These are phyloP conservation scores for Metschnikowia baotianmanensis DNA, from an alignment of 805 yeast species.

Conservation along the genomic window DNA sequence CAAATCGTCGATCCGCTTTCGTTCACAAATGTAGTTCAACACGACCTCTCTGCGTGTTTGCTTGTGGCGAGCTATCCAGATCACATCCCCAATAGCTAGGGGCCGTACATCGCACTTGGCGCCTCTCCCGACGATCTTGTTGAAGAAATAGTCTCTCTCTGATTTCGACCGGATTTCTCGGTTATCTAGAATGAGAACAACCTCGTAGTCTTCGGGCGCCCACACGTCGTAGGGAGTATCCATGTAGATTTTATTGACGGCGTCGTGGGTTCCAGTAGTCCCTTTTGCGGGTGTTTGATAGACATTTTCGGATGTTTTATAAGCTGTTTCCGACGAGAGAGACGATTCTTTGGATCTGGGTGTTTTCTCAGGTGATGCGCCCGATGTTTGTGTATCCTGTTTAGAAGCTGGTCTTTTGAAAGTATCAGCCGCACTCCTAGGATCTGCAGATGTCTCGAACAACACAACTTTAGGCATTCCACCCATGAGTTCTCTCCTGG, in stretches of 20 bases:
- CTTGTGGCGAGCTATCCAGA: conserved; percentile 81
- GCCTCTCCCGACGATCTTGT: conserved; percentile 48
- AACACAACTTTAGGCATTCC: too few species aligned
- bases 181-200: conserved; percentile 69
- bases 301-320: too few species aligned
- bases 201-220: conserved; percentile 57
- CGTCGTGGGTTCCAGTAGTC: too few species aligned
- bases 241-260: conserved; percentile 18
- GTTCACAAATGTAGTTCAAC: conserved; percentile 79
- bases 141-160: conserved; percentile 70
- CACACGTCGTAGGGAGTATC: conserved; percentile 49
- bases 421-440: too few species aligned
- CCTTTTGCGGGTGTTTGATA: too few species aligned
- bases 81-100: conserved; percentile 79
- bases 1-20: conserved; percentile 87
- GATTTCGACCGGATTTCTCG: conserved; percentile 71
- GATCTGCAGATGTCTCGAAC: too few species aligned
- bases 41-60: conserved; percentile 60
- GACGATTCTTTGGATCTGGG: too few species aligned
- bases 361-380: too few species aligned
- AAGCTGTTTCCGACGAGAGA: too few species aligned
- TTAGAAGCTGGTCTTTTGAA: too few species aligned
- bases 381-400: too few species aligned
- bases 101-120: conserved; percentile 52
- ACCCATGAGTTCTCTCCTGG: too few species aligned